Percentiles rank a stretch among this genome's conserved stretches.
These are phyloP conservation scores for Ochetophila trinervis DNA, from an alignment of 306 rosid species.

Conservation along the genomic window DNA sequence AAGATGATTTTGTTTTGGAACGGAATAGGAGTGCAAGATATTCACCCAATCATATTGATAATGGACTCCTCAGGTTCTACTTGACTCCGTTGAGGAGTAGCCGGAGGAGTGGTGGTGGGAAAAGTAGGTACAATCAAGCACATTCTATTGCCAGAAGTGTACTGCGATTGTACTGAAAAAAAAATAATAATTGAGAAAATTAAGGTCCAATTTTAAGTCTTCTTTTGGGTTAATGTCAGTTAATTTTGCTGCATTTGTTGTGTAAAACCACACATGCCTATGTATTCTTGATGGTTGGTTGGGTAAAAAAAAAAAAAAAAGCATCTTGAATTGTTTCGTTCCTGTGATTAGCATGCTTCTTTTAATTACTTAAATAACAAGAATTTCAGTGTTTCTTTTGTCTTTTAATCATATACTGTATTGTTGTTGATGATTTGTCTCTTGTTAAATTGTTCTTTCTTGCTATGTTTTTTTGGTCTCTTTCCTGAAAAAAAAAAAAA, in stretches of 20 bases:
- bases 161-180: constrained; percentile 71
- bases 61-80: constrained; percentile 71
- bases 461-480: constrained; percentile 15
- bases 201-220: constrained; percentile 36
- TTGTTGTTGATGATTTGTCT: constrained; percentile 17
- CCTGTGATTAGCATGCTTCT: constrained; percentile 48
- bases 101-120: constrained; percentile 63
- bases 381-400: constrained; percentile 37
- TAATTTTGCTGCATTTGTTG: constrained; percentile 61
- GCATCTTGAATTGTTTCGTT: constrained; percentile 49
- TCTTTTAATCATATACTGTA: not conserved
- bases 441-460: constrained; percentile 6
- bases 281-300: constrained; percentile 72
- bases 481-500: constrained; percentile 32
- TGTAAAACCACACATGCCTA: constrained; percentile 73
- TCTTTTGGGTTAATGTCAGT: constrained; percentile 49
- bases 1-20: constrained; percentile 78
- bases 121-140: constrained; percentile 75
- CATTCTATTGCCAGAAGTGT: constrained; percentile 97
- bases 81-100: constrained; percentile 72
- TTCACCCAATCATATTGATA: constrained; percentile 66
- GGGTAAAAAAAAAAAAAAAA: constrained; percentile 37
- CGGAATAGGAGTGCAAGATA: constrained; percentile 81
- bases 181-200: constrained; percentile 3
- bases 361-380: constrained; percentile 49